phyloP scores from a whole-genome alignment of 2,329 filamentous ascomycete genomes.

The Juglanconis sp. region DNA sequence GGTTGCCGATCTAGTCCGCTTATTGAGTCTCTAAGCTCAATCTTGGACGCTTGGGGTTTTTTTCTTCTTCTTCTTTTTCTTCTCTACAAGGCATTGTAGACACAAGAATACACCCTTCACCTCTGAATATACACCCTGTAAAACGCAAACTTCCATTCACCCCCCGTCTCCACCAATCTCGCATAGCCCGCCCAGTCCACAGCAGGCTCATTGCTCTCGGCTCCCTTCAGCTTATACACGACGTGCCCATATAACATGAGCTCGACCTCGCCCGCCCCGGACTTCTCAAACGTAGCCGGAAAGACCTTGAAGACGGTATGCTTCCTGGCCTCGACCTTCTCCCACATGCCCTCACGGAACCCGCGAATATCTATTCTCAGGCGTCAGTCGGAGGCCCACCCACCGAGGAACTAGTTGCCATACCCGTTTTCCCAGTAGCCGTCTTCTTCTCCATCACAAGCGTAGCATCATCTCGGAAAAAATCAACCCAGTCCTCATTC shows the following conservation, averaged over 20 bases:
- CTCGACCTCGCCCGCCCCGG: conserved; percentile 26
- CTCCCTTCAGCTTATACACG: conserved; percentile 21
- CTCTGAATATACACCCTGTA: conserved; percentile 33
- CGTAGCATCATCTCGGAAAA: conserved; percentile 39
- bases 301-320: conserved; percentile 43
- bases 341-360: conserved; percentile 43
- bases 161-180: conserved; percentile 21
- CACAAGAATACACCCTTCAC: conserved; percentile 6
- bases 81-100: too few relatives aligned
- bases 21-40: too few relatives aligned
- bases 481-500: conserved; percentile 41
- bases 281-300: conserved; percentile 32
- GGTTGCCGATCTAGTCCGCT: too few relatives aligned
- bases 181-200: conserved; percentile 31
- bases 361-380: conserved; percentile 35
- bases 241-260: conserved; percentile 31
- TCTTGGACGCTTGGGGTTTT: too few relatives aligned
- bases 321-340: conserved; percentile 34
- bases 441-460: conserved; percentile 39
- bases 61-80: too few relatives aligned
- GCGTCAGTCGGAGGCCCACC: neutral
- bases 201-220: conserved; percentile 21
- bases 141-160: conserved; percentile 25
- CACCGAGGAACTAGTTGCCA: neutral
- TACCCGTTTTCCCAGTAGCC: conserved; percentile 29